A percentile compares a stretch with the other conserved stretches of the same genome.
Evolutionary conservation across 345 rosid genomes (phyloP).

Genomic region (Sisymbrium altissimum): DNA sequence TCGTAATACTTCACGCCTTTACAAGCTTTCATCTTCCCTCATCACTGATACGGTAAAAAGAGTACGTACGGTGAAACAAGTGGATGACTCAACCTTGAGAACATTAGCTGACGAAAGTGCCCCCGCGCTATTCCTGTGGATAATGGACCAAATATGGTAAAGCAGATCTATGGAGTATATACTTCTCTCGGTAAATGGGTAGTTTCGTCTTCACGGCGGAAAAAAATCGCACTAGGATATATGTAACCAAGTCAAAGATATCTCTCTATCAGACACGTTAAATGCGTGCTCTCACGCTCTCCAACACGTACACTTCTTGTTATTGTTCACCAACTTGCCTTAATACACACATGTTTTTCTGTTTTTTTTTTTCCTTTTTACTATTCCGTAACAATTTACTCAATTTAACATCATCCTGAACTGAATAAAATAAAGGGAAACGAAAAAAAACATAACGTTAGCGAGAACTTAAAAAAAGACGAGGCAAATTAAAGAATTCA

Average conservation of each 20-base stretch:
- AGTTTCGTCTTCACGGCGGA: neutral
- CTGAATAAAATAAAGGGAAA: too few species aligned
- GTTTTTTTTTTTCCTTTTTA: too few species aligned
- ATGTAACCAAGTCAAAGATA: constrained; percentile 2
- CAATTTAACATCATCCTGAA: too few species aligned
- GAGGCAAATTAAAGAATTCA: too few species aligned
- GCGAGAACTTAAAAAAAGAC: too few species aligned
- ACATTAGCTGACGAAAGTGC: neutral
- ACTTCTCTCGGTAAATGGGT: constrained; percentile 7
- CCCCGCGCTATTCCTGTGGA: constrained; percentile 1
- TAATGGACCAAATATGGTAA: neutral
- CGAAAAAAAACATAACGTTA: too few species aligned
- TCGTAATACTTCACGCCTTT: neutral
- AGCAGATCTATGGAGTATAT: neutral
- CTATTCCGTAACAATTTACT: too few species aligned
- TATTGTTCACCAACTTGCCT: constrained; percentile 22
- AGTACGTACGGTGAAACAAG: neutral
- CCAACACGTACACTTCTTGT: neutral
- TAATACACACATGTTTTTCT: neutral
- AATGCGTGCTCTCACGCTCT: constrained; percentile 13
- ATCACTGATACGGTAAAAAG: neutral
- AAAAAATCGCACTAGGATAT: neutral
- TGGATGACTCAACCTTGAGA: constrained; percentile 9
- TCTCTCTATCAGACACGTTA: constrained; percentile 11
- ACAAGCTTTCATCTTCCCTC: neutral